Evolutionary conservation across 306 rosid genomes (phyloP), one percentile per base, ranked within the genome.

Genomic region (Cotoneaster glaucophyllus): DNA sequence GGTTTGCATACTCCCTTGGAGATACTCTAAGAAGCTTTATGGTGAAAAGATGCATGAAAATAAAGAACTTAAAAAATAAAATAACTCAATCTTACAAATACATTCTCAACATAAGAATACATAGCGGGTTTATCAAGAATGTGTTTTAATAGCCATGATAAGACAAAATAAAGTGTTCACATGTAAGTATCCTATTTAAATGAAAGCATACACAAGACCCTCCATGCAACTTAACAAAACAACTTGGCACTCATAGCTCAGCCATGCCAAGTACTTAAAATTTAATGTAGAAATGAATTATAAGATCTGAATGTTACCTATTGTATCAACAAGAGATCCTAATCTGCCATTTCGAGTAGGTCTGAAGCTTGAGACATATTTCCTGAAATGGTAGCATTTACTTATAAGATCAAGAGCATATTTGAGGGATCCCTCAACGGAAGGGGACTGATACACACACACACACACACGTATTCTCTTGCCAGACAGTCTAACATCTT

Each of bases 331-430:
- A 74, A 85, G 77, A 25, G 89, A 81, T 63, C 93, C 97, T 58
- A 87, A 71, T 50, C 83, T 86, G 71, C 97, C 97, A 50, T 78
- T 77, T 80, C 90, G 90, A 79, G 86, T 73, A 81, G 89, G 89
- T 71, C 91, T 90, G 43, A 89, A 78, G 86, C 86, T 92, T 75
- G 99, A 90, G 76, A 95, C 71, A 71, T 87, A 95, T 86, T 89
- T 95, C 97, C 99, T 95, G 88, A 76, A 86, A 83, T 64, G 56
- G 82, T 57, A 74, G 48, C n/a, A 64, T 50, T 59, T 53, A 26
- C 59, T 45, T 48, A 25, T 37, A 28, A 83, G 61, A 78, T 67
- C 44, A 81, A 73, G 17, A 6, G 21, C 21, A 15, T 48, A 48
- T 48, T 11, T 11, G 28, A 10, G 62, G 63, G 7, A 11, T 22